Conservation (phyloP, 495 filamentous ascomycete genomes). For the Chaetomium fimeti region DNA sequence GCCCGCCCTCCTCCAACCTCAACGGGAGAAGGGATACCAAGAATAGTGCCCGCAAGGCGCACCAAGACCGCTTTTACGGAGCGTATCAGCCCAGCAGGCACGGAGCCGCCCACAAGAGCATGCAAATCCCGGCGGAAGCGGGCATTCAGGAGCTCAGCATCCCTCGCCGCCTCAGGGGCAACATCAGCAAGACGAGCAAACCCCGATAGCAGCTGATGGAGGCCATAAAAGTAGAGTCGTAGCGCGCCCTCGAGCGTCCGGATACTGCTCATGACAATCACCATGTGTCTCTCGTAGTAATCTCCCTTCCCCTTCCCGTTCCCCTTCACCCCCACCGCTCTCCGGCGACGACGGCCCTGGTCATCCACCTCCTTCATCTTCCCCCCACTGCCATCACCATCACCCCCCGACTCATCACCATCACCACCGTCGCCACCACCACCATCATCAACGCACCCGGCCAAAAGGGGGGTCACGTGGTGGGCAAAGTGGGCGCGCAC, state of each 20-base stretch:
- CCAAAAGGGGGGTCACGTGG: slow-evolving; percentile 50
- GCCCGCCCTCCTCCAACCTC: slow-evolving; percentile 17
- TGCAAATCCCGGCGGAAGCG: slow-evolving; percentile 62
- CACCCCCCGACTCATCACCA: slow-evolving; percentile 11
- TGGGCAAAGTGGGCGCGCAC: slow-evolving; percentile 51
- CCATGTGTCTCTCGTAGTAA: slow-evolving; percentile 39
- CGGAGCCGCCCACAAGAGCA: slow-evolving; percentile 63
- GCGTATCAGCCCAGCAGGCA: slow-evolving; percentile 53
- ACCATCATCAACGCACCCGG: slow-evolving; percentile 34
- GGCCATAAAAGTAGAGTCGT: slow-evolving; percentile 49
- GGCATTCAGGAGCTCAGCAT: slow-evolving; percentile 40
- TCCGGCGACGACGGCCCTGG: background rate
- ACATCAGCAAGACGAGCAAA: slow-evolving; percentile 29
- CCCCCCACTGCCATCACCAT: background rate
- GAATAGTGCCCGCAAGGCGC: slow-evolving; percentile 52
- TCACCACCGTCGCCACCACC: slow-evolving; percentile 11
- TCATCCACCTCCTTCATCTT: background rate
- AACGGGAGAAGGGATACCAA: slow-evolving; percentile 49
- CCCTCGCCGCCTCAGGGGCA: slow-evolving; percentile 22
- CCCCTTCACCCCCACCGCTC: background rate
- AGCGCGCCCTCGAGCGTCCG: slow-evolving; percentile 52
- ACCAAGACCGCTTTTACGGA: slow-evolving; percentile 55
- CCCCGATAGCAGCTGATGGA: slow-evolving; percentile 45
- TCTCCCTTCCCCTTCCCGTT: slow-evolving; percentile 14
- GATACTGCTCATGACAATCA: slow-evolving; percentile 47